phyloP scores from a whole-genome alignment of 2,329 filamentous ascomycete species.

The Talaromyces sp. region DNA sequence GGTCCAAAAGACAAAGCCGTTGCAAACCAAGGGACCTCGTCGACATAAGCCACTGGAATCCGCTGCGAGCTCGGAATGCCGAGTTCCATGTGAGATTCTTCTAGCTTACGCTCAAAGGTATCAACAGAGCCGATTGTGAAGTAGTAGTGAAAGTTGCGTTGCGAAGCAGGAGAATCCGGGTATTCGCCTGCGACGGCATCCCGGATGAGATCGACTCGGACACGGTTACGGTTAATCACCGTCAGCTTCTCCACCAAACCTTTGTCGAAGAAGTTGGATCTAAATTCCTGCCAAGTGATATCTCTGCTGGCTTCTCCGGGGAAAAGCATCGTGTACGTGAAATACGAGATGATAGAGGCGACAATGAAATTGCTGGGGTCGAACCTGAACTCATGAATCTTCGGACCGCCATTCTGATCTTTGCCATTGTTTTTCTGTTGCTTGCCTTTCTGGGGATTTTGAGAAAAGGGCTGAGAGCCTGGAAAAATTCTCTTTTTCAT shows the following conservation, averaged over 20 bases:
- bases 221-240: conserved; percentile 69
- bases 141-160: conserved; percentile 73
- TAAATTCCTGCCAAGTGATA: conserved; percentile 97
- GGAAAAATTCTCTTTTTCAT: neutral
- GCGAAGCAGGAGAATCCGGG: conserved; percentile 65
- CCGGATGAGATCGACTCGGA: conserved; percentile 74
- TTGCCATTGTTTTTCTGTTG: conserved; percentile 30
- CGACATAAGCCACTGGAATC: conserved; percentile 84
- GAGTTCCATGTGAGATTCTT: conserved; percentile 81
- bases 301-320: conserved; percentile 64
- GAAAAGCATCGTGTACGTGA: conserved; percentile 59
- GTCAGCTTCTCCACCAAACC: conserved; percentile 89
- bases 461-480: conserved; percentile 9
- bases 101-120: conserved; percentile 81
- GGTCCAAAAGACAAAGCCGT: conserved; percentile 78
- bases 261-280: conserved; percentile 89
- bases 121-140: conserved; percentile 95
- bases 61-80: conserved; percentile 80
- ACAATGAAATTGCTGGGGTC: conserved; percentile 53
- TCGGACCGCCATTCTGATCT: conserved; percentile 21
- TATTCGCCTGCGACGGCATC: conserved; percentile 67
- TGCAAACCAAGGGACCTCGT: conserved; percentile 66
- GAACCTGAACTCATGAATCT: conserved; percentile 43
- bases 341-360: conserved; percentile 55
- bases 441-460: conserved; percentile 16